phyloP scores from a whole-genome alignment of 148 eudicot species.

The Rhododendron henanense region DNA sequence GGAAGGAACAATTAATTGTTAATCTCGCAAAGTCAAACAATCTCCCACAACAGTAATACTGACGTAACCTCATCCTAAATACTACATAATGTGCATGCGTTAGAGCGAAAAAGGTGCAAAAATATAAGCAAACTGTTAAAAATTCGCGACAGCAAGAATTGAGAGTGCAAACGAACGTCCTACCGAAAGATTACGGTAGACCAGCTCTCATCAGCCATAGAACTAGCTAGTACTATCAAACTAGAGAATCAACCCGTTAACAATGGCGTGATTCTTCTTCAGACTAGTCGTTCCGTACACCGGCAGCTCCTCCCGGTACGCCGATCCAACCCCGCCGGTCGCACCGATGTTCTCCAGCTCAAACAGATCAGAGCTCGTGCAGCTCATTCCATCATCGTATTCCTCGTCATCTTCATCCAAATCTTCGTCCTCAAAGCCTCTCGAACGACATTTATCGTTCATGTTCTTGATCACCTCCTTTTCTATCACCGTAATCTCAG shows the following conservation, averaged over 20 bases:
- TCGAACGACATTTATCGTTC: neutral
- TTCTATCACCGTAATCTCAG: neutral
- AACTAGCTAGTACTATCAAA: neutral
- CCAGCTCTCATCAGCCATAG: neutral
- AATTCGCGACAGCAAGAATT: neutral
- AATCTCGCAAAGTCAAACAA: neutral
- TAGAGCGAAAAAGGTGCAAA: neutral
- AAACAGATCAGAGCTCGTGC: conserved; percentile 46
- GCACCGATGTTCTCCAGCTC: conserved; percentile 41
- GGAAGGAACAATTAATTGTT: neutral
- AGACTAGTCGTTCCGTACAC: conserved; percentile 48
- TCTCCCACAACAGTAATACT: neutral
- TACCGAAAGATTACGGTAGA: neutral
- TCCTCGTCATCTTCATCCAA: conserved; percentile 14
- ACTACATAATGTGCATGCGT: neutral
- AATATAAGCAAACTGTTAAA: neutral
- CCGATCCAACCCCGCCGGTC: conserved; percentile 23
- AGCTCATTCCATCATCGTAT: conserved; percentile 38
- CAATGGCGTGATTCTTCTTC: conserved; percentile 33
- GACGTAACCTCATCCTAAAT: neutral
- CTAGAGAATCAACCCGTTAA: conserved; percentile 29
- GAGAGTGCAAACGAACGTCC: neutral
- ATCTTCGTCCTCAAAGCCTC: neutral
- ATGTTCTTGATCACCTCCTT: conserved; percentile 17
- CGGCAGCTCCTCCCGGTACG: conserved; percentile 41